Evolutionary conservation across 768 basidiomycete genomes (phyloP).

Genomic region (Amanita jacksonii): DNA sequence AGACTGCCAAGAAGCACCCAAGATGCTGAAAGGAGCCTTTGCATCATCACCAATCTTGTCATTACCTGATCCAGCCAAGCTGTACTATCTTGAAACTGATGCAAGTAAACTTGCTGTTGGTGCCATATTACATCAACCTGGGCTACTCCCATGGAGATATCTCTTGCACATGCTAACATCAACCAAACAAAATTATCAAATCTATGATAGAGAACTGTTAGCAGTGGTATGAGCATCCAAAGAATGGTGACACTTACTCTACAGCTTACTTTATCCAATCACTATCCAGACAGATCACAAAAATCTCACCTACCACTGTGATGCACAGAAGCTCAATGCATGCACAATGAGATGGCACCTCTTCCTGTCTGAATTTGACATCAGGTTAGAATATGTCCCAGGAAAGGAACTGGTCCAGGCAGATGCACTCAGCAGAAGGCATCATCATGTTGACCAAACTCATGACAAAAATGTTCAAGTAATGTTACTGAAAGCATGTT

Average conservation of each 20-base stretch:
- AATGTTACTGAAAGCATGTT: not conserved
- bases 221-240: no score
- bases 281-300: no score
- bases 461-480: not conserved
- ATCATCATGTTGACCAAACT: not conserved
- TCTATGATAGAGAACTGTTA: no score
- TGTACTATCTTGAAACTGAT: constrained; percentile 20
- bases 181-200: not conserved
- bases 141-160: constrained; percentile 27
- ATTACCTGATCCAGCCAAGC: constrained; percentile 13
- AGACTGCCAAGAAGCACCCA: constrained; percentile 17
- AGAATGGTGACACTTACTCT: no score
- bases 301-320: not conserved
- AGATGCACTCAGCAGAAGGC: not conserved
- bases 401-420: not conserved
- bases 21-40: constrained; percentile 19
- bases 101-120: constrained; percentile 23
- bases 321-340: constrained; percentile 2
- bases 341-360: constrained; percentile 1
- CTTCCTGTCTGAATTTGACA: constrained; percentile 1
- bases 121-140: constrained; percentile 23
- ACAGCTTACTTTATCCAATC: no score
- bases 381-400: constrained; percentile 1
- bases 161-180: constrained; percentile 15
- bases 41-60: constrained; percentile 17